These are phyloP conservation scores for Plectosphaerella sp. DNA, from an alignment of 2,329 filamentous ascomycete species.

Conservation along the genomic window DNA sequence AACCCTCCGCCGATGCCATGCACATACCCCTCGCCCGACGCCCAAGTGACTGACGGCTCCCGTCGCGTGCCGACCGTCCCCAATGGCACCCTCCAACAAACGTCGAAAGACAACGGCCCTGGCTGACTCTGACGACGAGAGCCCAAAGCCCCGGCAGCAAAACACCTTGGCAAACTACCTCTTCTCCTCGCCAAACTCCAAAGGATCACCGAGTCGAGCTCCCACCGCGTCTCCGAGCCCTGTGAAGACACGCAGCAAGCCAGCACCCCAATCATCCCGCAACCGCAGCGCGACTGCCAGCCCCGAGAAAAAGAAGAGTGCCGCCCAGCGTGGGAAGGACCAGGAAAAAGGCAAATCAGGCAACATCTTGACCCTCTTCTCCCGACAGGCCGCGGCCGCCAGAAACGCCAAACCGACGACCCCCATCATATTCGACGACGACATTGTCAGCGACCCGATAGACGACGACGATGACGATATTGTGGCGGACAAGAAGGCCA, in stretches of 20 bases:
- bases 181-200: slow-evolving; percentile 45
- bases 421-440: slow-evolving; percentile 28
- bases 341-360: slow-evolving; percentile 50
- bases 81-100: slow-evolving; percentile 56
- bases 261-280: slow-evolving; percentile 15
- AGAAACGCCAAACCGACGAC: slow-evolving; percentile 2
- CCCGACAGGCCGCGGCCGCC: slow-evolving; percentile 42
- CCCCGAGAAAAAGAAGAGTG: slow-evolving; percentile 40
- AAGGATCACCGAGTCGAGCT: slow-evolving; percentile 19
- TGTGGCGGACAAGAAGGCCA: slow-evolving; percentile 44
- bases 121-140: slow-evolving; percentile 44
- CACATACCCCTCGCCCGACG: background rate
- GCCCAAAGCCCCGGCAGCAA: slow-evolving; percentile 32
- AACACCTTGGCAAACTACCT: slow-evolving; percentile 51
- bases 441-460: slow-evolving; percentile 52
- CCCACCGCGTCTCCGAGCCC: slow-evolving; percentile 36
- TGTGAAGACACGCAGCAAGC: slow-evolving; percentile 28
- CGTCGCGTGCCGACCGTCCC: slow-evolving; percentile 2
- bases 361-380: slow-evolving; percentile 56
- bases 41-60: background rate
- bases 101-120: slow-evolving; percentile 55
- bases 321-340: slow-evolving; percentile 24
- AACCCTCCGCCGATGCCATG: background rate
- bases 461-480: slow-evolving; percentile 56
- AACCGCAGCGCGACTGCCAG: slow-evolving; percentile 38